phyloP scores from a whole-genome alignment of 129 eudicot species.

The Daucus carota region DH1_v3.0 NC_030381.2:2930001-2930500 shows the following conservation, averaged over 20 bases:
- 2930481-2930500: conserved; percentile 43
- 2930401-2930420: conserved; percentile 27
- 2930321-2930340: conserved; percentile 35
- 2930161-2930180: conserved; percentile 44
- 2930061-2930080: conserved; percentile 97
- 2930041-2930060: conserved; percentile 98
- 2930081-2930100: conserved; percentile 98
- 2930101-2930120: conserved; percentile 62
- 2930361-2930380: conserved; percentile 29
- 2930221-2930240: conserved; percentile 68
- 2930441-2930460: conserved; percentile 30
- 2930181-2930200: conserved; percentile 35
- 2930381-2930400: conserved; percentile 33
- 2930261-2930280: conserved; percentile 55
- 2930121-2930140: conserved; percentile 39
- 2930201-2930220: conserved; percentile 32
- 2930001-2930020: conserved; percentile 72
- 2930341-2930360: conserved; percentile 36
- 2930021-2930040: conserved; percentile 75
- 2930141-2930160: conserved; percentile 45
- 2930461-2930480: conserved; percentile 49
- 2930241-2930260: conserved; percentile 70
- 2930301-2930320: conserved; percentile 47
- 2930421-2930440: conserved; percentile 43
- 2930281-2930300: conserved; percentile 32